Evolutionary conservation across 352 stramenopile species (phyloP).

Genomic region (Globisporangium viniferum): DNA sequence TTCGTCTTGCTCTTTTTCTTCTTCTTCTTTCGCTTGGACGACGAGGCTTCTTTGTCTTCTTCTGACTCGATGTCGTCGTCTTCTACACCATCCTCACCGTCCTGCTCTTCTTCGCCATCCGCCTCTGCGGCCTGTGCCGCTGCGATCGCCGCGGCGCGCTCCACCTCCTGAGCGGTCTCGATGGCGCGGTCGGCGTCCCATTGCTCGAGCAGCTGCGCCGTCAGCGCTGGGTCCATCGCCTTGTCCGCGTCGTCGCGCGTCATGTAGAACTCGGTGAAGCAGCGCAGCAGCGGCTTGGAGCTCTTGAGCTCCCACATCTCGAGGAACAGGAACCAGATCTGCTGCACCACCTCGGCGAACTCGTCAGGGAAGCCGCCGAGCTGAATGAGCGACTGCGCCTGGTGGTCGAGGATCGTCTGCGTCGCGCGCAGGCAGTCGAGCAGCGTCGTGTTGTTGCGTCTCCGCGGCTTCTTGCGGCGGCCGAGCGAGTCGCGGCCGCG

Average conservation of each 20-base stretch:
- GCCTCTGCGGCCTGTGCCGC: not conserved
- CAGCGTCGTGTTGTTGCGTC: conserved; percentile 32
- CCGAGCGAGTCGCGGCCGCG: not conserved
- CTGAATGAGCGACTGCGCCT: conserved; percentile 43
- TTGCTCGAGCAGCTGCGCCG: conserved; percentile 61
- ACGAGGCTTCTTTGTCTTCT: not conserved
- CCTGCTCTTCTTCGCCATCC: not conserved
- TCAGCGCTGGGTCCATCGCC: conserved; percentile 48
- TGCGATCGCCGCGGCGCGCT: not conserved
- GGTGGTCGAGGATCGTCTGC: conserved; percentile 56
- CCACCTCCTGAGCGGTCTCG: conserved; percentile 12
- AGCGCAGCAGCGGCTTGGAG: conserved; percentile 53
- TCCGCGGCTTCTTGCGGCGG: conserved; percentile 3
- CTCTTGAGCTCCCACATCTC: conserved; percentile 60
- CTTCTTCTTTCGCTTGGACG: conserved; percentile 5
- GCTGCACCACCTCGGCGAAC: conserved; percentile 42
- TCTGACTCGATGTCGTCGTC: not conserved
- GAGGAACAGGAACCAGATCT: conserved; percentile 71
- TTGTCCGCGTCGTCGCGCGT: conserved; percentile 25
- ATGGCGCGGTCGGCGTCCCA: conserved; percentile 55
- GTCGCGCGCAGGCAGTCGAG: conserved; percentile 58
- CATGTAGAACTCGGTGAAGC: conserved; percentile 73
- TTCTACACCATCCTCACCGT: not conserved
- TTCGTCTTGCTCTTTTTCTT: not conserved
- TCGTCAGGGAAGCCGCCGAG: conserved; percentile 36